phyloP scores from a whole-genome alignment of 495 filamentous ascomycete species.

The Trichodelitschia bisporula region DNA sequence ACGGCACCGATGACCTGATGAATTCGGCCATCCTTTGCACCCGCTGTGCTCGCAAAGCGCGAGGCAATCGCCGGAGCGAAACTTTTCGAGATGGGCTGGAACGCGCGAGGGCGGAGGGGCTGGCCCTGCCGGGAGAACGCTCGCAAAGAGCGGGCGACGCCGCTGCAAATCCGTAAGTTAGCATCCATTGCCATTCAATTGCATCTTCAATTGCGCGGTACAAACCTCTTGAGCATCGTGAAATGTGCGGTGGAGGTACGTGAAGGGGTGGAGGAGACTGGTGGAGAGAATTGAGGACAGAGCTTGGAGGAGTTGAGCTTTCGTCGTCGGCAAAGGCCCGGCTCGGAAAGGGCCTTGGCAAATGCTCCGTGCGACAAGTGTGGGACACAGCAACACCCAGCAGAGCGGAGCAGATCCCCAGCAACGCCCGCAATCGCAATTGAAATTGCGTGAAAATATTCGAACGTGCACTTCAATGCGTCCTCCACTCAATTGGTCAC shows the following conservation, averaged over 20 bases:
- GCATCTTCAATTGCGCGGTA: constrained; percentile 1
- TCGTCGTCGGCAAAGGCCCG: no score
- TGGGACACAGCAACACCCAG: no score
- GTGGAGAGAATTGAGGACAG: constrained; percentile 2
- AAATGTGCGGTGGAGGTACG: constrained; percentile 13
- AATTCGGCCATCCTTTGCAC: constrained; percentile 17
- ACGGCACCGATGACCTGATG: constrained; percentile 41
- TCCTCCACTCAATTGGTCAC: no score
- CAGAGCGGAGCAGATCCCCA: no score
- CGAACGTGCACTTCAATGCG: no score
- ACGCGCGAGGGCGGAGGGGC: constrained; percentile 6
- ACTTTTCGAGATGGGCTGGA: constrained; percentile 14
- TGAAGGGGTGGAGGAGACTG: constrained; percentile 16
- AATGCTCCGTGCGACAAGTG: no score
- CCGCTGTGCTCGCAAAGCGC: constrained; percentile 15
- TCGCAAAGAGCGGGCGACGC: constrained; percentile 15
- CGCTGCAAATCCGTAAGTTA: constrained; percentile 10
- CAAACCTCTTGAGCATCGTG: constrained; percentile 17
- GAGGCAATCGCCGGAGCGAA: constrained; percentile 12
- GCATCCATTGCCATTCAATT: constrained; percentile 6
- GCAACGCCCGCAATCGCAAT: no score
- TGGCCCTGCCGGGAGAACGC: constrained; percentile 7
- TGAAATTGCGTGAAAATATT: no score
- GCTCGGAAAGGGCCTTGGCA: no score
- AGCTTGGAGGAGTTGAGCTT: no score